Percentiles rank a stretch among this genome's conserved stretches.
phyloP scores from a whole-genome alignment of 1,139 yeast species.

The Candida neerlandica region DNA sequence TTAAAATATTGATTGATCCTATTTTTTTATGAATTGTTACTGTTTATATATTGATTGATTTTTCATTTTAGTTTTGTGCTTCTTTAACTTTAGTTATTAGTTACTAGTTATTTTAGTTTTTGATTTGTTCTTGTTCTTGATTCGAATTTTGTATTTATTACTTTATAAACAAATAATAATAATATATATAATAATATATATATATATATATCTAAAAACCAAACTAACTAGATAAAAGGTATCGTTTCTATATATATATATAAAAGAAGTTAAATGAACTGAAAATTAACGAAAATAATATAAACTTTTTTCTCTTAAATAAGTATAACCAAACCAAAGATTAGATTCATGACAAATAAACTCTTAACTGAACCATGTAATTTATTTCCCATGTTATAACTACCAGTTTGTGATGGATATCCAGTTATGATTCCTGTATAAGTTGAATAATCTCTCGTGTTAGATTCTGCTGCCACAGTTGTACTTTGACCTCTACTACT shows the following conservation, averaged over 20 bases:
- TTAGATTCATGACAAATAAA: background rate
- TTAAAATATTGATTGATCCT: background rate
- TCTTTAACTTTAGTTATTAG: background rate
- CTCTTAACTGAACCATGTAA: background rate
- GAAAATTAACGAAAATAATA: background rate
- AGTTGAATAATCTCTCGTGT: slow-evolving; percentile 2
- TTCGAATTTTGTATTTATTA: too few relatives aligned
- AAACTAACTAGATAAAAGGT: background rate
- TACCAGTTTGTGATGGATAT: slow-evolving; percentile 2
- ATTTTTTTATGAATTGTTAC: background rate
- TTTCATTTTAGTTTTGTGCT: background rate
- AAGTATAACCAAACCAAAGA: background rate
- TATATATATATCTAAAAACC: background rate
- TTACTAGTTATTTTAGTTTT: background rate
- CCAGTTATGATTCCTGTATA: slow-evolving; percentile 1
- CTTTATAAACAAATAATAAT: too few relatives aligned
- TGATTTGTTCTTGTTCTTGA: too few relatives aligned
- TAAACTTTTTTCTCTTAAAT: background rate
- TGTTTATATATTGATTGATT: background rate
- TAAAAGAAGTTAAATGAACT: background rate
- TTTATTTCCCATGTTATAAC: background rate
- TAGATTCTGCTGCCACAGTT: background rate
- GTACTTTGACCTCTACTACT: background rate
- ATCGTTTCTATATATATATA: too few relatives aligned
- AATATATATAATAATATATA: background rate